Percentiles rank a stretch among this genome's conserved stretches.
These are phyloP conservation scores for Metschnikowia lochheadii DNA, from an alignment of 805 yeast species.

Conservation along the genomic window DNA sequence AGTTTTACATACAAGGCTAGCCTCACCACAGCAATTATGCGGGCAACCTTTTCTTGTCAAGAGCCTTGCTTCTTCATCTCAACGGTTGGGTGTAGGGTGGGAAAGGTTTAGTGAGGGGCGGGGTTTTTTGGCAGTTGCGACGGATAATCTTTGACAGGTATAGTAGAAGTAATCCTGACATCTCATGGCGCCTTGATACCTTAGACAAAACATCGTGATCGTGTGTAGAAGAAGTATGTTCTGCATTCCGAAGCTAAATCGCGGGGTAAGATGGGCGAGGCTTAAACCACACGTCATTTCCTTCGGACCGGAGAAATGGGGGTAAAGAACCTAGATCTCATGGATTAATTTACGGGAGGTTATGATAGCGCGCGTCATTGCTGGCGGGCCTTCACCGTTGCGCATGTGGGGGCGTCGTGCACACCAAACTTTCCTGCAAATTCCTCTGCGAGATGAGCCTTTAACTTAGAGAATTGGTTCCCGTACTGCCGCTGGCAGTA, in stretches of 20 bases:
- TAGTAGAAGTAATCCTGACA: not conserved
- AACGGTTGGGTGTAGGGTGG: too few species aligned
- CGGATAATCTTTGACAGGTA: not conserved
- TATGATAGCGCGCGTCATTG: not conserved
- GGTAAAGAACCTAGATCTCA: not conserved
- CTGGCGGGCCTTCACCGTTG: not conserved
- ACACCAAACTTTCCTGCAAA: constrained; percentile 16
- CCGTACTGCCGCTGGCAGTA: constrained; percentile 26
- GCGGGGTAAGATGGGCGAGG: not conserved
- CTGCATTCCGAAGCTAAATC: not conserved
- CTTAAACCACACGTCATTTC: not conserved
- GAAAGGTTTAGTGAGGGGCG: not conserved
- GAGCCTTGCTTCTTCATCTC: not conserved
- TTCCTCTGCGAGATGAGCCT: constrained; percentile 27
- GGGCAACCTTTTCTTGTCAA: not conserved
- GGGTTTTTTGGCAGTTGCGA: not conserved
- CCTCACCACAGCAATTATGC: not conserved
- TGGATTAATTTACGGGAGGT: constrained; percentile 2
- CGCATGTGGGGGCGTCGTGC: not conserved
- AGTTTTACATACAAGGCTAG: not conserved
- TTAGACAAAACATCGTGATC: not conserved
- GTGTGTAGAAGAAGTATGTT: not conserved
- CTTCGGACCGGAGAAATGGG: not conserved
- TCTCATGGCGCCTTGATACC: not conserved
- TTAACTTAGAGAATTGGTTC: constrained; percentile 22